Conservation (phyloP, 1,139 yeast species). For the Lodderomyces jiufengensis region DNA sequence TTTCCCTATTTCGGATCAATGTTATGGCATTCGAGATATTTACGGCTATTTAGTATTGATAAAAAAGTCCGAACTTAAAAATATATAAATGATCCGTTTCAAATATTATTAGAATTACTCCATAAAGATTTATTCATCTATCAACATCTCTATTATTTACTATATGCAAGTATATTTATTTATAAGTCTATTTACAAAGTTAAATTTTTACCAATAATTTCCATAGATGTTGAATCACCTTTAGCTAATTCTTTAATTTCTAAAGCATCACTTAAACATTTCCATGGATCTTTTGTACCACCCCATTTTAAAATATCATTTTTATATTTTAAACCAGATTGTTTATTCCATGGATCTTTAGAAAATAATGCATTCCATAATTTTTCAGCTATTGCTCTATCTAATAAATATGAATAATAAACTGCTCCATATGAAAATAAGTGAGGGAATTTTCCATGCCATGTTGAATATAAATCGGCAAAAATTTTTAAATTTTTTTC, state of each 20-base stretch:
- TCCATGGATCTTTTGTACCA: slow-evolving; percentile 89
- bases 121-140: too few relatives aligned
- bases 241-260: slow-evolving; percentile 54
- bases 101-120: too few relatives aligned
- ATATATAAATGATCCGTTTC: too few relatives aligned
- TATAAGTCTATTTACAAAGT: slow-evolving; percentile 8
- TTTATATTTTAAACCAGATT: slow-evolving; percentile 73
- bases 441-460: slow-evolving; percentile 97
- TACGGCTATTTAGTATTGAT: too few relatives aligned
- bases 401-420: slow-evolving; percentile 87
- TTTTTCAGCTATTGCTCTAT: slow-evolving; percentile 86
- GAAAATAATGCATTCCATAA: slow-evolving; percentile 75
- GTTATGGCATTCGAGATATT: too few relatives aligned
- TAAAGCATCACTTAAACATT: slow-evolving; percentile 74
- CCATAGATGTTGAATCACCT: slow-evolving; percentile 79
- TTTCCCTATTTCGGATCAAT: too few relatives aligned
- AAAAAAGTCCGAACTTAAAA: too few relatives aligned
- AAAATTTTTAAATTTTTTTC: slow-evolving; percentile 56
- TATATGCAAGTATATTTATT: too few relatives aligned
- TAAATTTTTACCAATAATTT: slow-evolving; percentile 41
- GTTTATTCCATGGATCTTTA: slow-evolving; percentile 64
- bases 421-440: slow-evolving; percentile 92
- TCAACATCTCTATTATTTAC: too few relatives aligned
- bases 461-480: slow-evolving; percentile 64
- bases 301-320: slow-evolving; percentile 84